phyloP scores from a whole-genome alignment of 1,139 yeast genomes.

The Magnusiomyces paraingens region DNA sequence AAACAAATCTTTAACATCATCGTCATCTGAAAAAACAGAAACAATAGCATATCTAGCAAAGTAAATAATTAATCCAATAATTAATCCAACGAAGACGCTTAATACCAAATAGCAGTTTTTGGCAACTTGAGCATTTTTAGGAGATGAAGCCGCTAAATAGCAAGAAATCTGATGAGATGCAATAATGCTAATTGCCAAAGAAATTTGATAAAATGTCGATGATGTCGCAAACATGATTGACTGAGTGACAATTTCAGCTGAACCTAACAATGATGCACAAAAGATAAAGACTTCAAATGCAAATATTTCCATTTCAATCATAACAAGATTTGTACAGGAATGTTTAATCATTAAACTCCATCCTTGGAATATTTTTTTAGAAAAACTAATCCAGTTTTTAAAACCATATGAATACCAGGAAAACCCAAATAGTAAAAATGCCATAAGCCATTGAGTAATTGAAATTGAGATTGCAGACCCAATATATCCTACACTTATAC shows the following conservation, averaged over 20 bases:
- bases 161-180: slow-evolving; percentile 83
- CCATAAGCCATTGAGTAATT: slow-evolving; percentile 58
- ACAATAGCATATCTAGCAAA: slow-evolving; percentile 55
- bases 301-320: slow-evolving; percentile 80
- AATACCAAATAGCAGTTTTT: slow-evolving; percentile 55
- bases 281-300: slow-evolving; percentile 75
- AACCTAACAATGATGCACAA: slow-evolving; percentile 70
- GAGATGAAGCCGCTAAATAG: slow-evolving; percentile 73
- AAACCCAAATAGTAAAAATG: slow-evolving; percentile 45
- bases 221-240: slow-evolving; percentile 80
- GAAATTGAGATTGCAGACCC: slow-evolving; percentile 66
- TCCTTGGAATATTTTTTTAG: slow-evolving; percentile 43
- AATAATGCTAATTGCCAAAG: slow-evolving; percentile 85
- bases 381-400: slow-evolving; percentile 66
- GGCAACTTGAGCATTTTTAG: slow-evolving; percentile 56
- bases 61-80: slow-evolving; percentile 50
- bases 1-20: slow-evolving; percentile 48
- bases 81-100: slow-evolving; percentile 50
- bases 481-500: slow-evolving; percentile 48
- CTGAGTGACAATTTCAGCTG: slow-evolving; percentile 79
- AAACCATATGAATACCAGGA: slow-evolving; percentile 51
- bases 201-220: slow-evolving; percentile 74
- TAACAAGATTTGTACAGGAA: slow-evolving; percentile 71
- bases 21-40: slow-evolving; percentile 60
- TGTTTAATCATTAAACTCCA: slow-evolving; percentile 59